Evolutionary conservation across 1,284 basidiomycete species (phyloP).

Genomic region (Pascua sp.): DNA sequence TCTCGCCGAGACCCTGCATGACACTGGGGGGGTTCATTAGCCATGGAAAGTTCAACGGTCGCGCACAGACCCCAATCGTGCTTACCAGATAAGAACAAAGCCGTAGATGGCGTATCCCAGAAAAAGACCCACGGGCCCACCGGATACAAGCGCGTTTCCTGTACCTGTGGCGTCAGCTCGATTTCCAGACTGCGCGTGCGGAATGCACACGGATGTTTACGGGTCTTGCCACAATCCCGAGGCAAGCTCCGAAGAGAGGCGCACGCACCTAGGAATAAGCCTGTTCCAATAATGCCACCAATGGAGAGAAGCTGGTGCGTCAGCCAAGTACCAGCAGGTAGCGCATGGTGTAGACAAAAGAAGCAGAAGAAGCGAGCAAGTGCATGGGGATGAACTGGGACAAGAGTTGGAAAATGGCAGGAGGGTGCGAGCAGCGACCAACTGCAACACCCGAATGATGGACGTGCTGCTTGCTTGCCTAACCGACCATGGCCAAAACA

Average conservation of each 20-base stretch:
- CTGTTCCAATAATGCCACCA: conserved; percentile 8
- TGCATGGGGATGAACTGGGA: too few species aligned
- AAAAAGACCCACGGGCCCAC: conserved; percentile 17
- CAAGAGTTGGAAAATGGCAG: too few species aligned
- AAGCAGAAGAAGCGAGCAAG: too few species aligned
- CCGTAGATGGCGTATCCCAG: conserved; percentile 7
- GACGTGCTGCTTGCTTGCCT: too few species aligned
- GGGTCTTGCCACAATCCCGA: too few species aligned
- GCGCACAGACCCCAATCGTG: neutral
- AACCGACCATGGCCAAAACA: too few species aligned
- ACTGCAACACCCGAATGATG: too few species aligned
- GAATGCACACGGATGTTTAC: too few species aligned
- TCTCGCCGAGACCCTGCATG: conserved; percentile 25
- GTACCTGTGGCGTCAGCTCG: neutral
- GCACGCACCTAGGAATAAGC: conserved; percentile 3
- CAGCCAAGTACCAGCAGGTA: neutral
- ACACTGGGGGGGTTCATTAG: conserved; percentile 1
- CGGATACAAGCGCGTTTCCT: conserved; percentile 1
- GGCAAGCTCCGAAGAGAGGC: neutral
- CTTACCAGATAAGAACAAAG: conserved; percentile 1
- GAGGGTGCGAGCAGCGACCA: too few species aligned
- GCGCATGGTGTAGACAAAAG: too few species aligned
- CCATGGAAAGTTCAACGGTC: neutral
- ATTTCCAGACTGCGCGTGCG: too few species aligned
- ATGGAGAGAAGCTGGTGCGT: conserved; percentile 1